A percentile compares a stretch with the other conserved stretches of the same genome.
These are phyloP conservation scores for Kwoniella dejecticola DNA, from an alignment of 768 basidiomycete species.

Conservation along the genomic window DNA sequence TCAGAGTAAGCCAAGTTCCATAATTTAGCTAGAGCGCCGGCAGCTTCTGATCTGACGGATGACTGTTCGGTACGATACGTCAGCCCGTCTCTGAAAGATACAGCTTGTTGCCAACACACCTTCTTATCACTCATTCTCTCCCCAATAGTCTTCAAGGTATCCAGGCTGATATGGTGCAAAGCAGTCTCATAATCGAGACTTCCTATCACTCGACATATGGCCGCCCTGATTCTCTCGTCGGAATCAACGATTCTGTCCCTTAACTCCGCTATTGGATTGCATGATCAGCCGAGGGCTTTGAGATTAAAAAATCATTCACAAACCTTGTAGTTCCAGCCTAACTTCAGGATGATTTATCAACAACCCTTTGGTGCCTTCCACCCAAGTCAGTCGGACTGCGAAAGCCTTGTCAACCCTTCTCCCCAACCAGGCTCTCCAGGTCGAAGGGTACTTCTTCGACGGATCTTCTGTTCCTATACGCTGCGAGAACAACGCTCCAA, in stretches of 20 bases:
- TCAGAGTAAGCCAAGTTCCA: slow-evolving; percentile 82
- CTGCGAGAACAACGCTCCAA: slow-evolving; percentile 83
- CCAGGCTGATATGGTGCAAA: slow-evolving; percentile 72
- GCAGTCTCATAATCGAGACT: slow-evolving; percentile 88
- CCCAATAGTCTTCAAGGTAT: slow-evolving; percentile 66
- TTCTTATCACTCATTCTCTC: slow-evolving; percentile 83
- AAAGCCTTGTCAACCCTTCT: slow-evolving; percentile 75
- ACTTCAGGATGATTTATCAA: slow-evolving; percentile 69
- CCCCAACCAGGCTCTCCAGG: slow-evolving; percentile 82
- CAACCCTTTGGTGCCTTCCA: slow-evolving; percentile 69
- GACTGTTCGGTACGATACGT: slow-evolving; percentile 28
- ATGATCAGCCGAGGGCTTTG: background rate
- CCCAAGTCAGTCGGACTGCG: slow-evolving; percentile 72
- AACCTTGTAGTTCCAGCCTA: slow-evolving; percentile 72
- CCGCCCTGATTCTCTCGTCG: slow-evolving; percentile 86
- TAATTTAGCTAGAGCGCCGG: slow-evolving; percentile 72
- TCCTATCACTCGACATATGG: slow-evolving; percentile 77
- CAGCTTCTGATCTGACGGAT: slow-evolving; percentile 64
- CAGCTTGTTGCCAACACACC: slow-evolving; percentile 57
- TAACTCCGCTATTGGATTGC: slow-evolving; percentile 56
- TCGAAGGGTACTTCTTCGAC: slow-evolving; percentile 73
- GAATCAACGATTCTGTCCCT: slow-evolving; percentile 73
- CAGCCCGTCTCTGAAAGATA: background rate
- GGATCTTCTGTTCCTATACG: slow-evolving; percentile 61
- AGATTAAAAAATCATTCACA: background rate